Base-by-base conservation (phyloP, 768 basidiomycete genomes). In the Lactarius hatsudake region DNA sequence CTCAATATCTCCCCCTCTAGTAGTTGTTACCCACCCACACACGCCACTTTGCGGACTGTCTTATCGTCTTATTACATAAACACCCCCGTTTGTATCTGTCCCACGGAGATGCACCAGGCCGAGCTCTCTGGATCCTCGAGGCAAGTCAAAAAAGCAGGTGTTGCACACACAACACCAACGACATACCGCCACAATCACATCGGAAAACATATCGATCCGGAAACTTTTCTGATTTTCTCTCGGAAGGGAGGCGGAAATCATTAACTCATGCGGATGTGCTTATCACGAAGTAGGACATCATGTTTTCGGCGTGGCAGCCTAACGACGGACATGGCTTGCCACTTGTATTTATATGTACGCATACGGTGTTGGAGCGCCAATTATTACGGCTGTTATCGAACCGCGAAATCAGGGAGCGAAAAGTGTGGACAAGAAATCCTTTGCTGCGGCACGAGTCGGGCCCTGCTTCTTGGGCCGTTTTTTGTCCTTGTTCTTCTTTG, bases 371-470 rank as follows among this genome's bases (percentile, higher is more conserved):
- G 28, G 43, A 56, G 43, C 36, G 15, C 60, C 18, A 54, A 58
- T 43, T 43, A 67, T 59, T 60, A 56, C 59, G 63, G 63, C 63
- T 30, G 48, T 42, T 48, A 56, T 60, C 51, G 38, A 59, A 57
- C 59, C 20, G 59, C 30, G 18, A 26, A 15, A 66, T 91, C 81
- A 97, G 77, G 93, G 89, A 77, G 95, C 90, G 72, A 92, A 88
- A 75, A 98, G 85, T 70, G 83, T 92, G 66, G 82, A 82, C 76
- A 94, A 82, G 93, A 96, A 96, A 58, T 85, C 83, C 79, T 93
- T 87, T 76, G 90, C 88, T 67, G 94, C 88, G 67, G 87, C 80
- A 68, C 79, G 79, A 63, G 81, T 79, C 69, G 79, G 79, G 63
- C 81, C 80, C 69, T 81, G 79, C 79, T 88, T 88, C 76, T 84